Evolutionary conservation across 164 flowering plant genomes (phyloP), one percentile per base, ranked within the genome.

Genomic region (Piper betle): DNA sequence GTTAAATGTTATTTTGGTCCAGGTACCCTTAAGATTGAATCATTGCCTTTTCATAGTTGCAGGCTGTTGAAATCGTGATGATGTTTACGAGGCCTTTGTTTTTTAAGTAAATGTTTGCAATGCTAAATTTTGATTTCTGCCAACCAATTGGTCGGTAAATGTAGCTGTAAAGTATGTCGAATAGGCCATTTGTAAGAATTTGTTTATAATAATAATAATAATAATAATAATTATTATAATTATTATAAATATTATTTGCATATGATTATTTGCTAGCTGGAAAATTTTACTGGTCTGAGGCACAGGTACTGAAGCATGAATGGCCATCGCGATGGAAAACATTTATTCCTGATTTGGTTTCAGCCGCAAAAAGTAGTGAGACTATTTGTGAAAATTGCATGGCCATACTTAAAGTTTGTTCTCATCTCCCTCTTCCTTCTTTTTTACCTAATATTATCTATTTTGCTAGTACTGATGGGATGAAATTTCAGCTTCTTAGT

Each of bases 371-470:
- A 75, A 85, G 92, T 52, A 93, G 92, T 75, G 97, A 93, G 78
- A 93, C 98, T 43, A 83, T 93, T 61, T 93, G 98, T 70, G 98
- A 93, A 69, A 93, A 93, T 68, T 93, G 98, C 88, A 93, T 93
- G 99, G 83, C 86, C 33, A 93, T 93, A 60, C 71, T 93, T 69
- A 93, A 93, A 78, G 99, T 90, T 15, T 16, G 13, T 17, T 8
- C 50, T 46, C 15, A 46, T 46, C 15, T 4, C 54, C 4, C 40
- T 37, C 38, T 53, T 18, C 19, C 42, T 9, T 12, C 33, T 18
- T 17, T 10, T 16, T 11, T 5, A 42, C 16, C 19, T 39, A 58
- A 55, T 37, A 39, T 63, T 60, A 7, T 58, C 10, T 19, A 6
- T 18, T 39, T 1, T 4, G 39, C 40, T 20, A 13, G 13, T n/a